phyloP scores from a whole-genome alignment of 208 protist species.

The Leishmania braziliensis region DNA sequence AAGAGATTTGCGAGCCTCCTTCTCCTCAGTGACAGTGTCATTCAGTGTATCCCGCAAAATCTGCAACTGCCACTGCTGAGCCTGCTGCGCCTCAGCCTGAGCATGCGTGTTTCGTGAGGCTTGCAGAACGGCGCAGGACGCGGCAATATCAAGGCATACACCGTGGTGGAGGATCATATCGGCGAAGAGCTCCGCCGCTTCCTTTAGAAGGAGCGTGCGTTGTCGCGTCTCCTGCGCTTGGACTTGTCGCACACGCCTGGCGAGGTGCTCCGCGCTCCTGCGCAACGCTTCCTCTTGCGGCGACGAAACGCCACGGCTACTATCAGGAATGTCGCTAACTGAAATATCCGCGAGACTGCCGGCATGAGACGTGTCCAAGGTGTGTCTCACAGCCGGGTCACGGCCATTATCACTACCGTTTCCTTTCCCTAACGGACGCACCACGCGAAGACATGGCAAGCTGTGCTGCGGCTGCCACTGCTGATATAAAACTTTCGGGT shows the following conservation, averaged over 20 bases:
- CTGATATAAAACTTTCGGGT: background rate
- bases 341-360: conserved; percentile 7
- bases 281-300: conserved; percentile 13
- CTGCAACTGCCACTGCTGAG: conserved; percentile 29
- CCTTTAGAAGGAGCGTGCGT: conserved; percentile 21
- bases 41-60: conserved; percentile 21
- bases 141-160: conserved; percentile 12
- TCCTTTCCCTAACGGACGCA: background rate
- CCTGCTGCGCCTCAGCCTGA: background rate
- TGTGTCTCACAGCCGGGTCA: background rate
- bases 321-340: background rate
- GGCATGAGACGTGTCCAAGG: background rate
- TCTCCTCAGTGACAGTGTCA: conserved; percentile 22
- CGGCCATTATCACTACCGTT: background rate
- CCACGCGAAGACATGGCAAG: background rate
- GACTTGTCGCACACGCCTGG: conserved; percentile 21
- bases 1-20: conserved; percentile 3
- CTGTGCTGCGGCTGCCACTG: background rate
- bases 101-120: background rate
- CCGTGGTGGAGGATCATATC: conserved; percentile 6
- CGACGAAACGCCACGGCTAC: background rate
- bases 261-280: conserved; percentile 10
- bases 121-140: conserved; percentile 12
- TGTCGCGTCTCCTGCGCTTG: conserved; percentile 29
- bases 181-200: conserved; percentile 14